These are phyloP conservation scores for Penicillium italicum DNA, from an alignment of 2,329 filamentous ascomycete species.

Conservation along the genomic window DNA sequence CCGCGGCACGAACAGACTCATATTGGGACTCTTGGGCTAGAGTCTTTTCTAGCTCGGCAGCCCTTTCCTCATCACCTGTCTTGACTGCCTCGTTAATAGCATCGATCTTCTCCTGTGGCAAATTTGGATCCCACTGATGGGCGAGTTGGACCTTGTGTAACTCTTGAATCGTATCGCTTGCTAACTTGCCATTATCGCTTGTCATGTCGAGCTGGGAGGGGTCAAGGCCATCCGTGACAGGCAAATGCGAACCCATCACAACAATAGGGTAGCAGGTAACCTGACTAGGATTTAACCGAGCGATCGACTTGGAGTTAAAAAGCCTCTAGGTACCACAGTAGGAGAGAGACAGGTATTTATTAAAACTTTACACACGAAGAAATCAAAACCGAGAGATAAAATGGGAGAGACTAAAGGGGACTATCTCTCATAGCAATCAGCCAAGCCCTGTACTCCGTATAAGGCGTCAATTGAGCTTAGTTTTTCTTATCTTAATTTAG, in stretches of 20 bases:
- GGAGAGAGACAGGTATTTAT: too few species aligned
- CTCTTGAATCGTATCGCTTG: constrained; percentile 1
- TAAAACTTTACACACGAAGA: not conserved
- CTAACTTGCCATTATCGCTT: not conserved
- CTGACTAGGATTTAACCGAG: not conserved
- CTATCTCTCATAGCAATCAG: not conserved
- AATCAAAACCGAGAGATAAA: not conserved
- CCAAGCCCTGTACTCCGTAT: not conserved
- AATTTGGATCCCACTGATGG: constrained; percentile 56
- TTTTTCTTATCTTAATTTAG: not conserved
- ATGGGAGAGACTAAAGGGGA: not conserved
- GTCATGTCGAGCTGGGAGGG: not conserved
- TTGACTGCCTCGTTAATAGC: constrained; percentile 55
- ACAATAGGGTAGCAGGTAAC: not conserved
- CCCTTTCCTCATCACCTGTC: constrained; percentile 56
- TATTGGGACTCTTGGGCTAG: constrained; percentile 62
- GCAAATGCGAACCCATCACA: not conserved
- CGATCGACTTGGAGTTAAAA: not conserved
- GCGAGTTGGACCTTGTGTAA: constrained; percentile 8
- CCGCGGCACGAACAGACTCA: constrained; percentile 58
- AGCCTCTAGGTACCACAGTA: not conserved
- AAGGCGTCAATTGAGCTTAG: not conserved
- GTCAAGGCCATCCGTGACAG: constrained; percentile 2
- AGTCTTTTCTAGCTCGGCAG: constrained; percentile 45
- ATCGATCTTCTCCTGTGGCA: constrained; percentile 57